Conservation (phyloP, 306 rosid species). For the Gleditsia sinensis region DNA sequence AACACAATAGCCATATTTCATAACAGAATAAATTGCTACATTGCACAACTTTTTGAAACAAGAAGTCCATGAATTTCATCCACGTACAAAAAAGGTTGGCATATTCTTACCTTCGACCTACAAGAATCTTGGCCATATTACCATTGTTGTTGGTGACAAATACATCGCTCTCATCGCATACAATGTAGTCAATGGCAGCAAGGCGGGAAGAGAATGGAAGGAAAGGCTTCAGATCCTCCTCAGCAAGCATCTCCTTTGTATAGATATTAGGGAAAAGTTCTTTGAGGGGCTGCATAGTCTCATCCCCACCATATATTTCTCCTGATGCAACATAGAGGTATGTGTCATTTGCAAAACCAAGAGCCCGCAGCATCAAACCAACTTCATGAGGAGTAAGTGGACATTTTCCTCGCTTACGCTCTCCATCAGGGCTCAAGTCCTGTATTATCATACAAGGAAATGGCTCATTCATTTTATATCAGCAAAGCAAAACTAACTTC, state of each 20-base stretch:
- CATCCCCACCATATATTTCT: constrained; percentile 97
- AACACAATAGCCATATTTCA: constrained; percentile 15
- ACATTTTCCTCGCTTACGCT: constrained; percentile 96
- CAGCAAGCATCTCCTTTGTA: constrained; percentile 93
- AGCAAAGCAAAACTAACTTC: constrained; percentile 17
- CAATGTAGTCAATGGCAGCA: constrained; percentile 96
- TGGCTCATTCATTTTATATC: constrained; percentile 27
- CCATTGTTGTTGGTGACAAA: constrained; percentile 97
- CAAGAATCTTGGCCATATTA: constrained; percentile 98
- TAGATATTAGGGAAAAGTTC: constrained; percentile 93
- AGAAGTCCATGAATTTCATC: background rate
- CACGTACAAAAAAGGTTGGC: background rate
- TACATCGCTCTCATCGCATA: constrained; percentile 92
- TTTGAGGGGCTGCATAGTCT: constrained; percentile 85
- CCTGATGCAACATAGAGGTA: constrained; percentile 95
- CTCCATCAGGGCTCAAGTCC: constrained; percentile 89
- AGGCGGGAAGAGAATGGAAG: constrained; percentile 91
- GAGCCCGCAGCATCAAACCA: constrained; percentile 93
- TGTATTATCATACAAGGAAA: constrained; percentile 36
- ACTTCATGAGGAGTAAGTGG: constrained; percentile 96
- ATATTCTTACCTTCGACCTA: constrained; percentile 81
- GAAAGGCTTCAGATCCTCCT: constrained; percentile 80
- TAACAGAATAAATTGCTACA: background rate
- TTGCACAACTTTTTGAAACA: background rate
- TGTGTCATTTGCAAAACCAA: constrained; percentile 91